phyloP scores from a whole-genome alignment of 345 rosid genomes.

The Brassica incana region DNA sequence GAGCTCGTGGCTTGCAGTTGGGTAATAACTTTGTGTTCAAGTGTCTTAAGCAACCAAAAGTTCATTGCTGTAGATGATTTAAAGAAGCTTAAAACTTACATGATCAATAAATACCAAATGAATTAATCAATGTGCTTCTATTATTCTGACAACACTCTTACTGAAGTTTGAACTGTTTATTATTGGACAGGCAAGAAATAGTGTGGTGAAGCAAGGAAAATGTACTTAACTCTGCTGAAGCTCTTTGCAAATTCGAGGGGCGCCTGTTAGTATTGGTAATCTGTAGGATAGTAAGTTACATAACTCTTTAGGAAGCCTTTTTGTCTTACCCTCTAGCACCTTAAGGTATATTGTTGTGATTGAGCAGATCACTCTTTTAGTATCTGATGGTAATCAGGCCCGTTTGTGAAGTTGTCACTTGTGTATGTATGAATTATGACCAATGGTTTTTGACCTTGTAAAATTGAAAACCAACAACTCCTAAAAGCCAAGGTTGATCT shows the following conservation, averaged over 20 bases:
- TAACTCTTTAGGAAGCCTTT: neutral
- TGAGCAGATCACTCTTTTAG: neutral
- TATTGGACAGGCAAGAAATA: constrained; percentile 4
- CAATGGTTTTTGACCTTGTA: neutral
- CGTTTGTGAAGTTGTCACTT: neutral
- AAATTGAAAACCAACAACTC: neutral
- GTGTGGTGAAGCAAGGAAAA: neutral
- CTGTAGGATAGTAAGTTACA: neutral
- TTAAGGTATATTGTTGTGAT: neutral
- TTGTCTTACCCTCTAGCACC: neutral
- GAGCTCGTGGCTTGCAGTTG: neutral
- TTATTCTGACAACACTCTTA: neutral
- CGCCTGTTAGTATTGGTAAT: neutral
- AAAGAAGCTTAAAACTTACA: neutral
- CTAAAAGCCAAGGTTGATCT: neutral
- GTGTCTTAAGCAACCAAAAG: neutral
- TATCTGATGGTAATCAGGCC: neutral
- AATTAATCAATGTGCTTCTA: neutral
- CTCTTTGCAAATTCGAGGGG: neutral
- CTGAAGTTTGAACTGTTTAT: neutral
- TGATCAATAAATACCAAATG: neutral
- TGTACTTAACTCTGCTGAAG: neutral
- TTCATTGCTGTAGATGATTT: neutral
- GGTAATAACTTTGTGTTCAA: neutral
- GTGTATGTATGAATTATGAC: constrained; percentile 1